Conservation (phyloP, 75 land plant genomes). For the Isoetes taiwanensis region DNA sequence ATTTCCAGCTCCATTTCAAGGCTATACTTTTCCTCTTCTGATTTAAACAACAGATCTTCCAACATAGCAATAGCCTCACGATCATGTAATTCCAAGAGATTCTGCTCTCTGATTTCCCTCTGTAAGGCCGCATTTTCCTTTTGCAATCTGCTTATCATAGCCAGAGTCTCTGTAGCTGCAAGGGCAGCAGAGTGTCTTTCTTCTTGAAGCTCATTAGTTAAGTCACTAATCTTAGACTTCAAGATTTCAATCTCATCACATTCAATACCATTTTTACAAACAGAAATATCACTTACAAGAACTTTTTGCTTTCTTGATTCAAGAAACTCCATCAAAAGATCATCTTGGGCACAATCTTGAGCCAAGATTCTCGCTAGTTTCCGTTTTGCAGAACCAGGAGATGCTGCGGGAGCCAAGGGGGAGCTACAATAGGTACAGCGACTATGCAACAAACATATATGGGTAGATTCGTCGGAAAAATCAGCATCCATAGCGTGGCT, state of each 20-base stretch:
- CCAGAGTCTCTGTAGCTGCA: slow-evolving; percentile 1
- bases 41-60: too few species aligned
- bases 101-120: background rate
- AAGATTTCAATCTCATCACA: background rate
- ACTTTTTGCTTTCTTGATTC: too few species aligned
- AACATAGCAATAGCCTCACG: too few species aligned
- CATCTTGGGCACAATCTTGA: background rate
- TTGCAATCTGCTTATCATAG: slow-evolving; percentile 3
- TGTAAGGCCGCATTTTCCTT: background rate
- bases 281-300: background rate
- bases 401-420: background rate
- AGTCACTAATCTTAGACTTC: background rate
- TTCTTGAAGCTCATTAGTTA: background rate
- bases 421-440: background rate
- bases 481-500: background rate
- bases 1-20: too few species aligned
- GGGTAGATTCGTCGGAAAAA: background rate
- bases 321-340: too few species aligned
- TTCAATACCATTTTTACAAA: background rate
- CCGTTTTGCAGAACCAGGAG: background rate
- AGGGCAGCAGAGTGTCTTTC: background rate
- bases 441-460: background rate
- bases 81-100: too few species aligned
- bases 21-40: too few species aligned
- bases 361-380: background rate